Evolutionary conservation across 768 basidiomycete species (phyloP).

Genomic region (Agrocybe pediades): DNA sequence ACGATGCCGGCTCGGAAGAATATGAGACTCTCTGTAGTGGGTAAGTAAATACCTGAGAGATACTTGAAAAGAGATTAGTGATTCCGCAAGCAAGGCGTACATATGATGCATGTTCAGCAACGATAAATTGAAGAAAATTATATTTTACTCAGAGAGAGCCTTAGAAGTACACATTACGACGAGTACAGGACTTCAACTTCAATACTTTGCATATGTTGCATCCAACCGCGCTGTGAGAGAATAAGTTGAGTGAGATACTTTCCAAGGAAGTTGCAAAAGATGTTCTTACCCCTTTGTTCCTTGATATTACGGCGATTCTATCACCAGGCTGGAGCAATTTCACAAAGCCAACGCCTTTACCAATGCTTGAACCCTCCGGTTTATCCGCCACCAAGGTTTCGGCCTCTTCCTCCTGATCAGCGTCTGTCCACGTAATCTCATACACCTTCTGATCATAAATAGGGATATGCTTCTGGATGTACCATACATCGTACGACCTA

Average conservation of each 20-base stretch:
- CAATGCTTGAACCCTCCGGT: not conserved
- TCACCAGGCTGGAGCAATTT: not conserved
- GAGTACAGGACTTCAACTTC: not conserved
- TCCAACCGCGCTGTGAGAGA: not conserved
- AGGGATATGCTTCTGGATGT: not conserved
- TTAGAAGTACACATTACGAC: no score
- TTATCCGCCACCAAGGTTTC: not conserved
- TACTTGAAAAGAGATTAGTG: no score
- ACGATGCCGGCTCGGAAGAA: no score
- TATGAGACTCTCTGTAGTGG: no score
- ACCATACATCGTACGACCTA: not conserved
- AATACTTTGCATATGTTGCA: not conserved
- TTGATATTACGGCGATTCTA: not conserved
- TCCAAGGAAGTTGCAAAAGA: no score
- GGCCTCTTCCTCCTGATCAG: not conserved
- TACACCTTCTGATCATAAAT: not conserved
- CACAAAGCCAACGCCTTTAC: not conserved
- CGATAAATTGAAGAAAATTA: no score
- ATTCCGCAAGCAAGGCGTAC: no score
- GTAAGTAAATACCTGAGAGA: no score
- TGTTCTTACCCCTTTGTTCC: not conserved
- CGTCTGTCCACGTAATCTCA: not conserved
- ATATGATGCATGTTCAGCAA: no score
- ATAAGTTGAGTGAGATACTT: not conserved
- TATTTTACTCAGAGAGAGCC: no score